Base-by-base conservation (phyloP, 495 filamentous ascomycete genomes). In the Glarea lozoyensis region DNA sequence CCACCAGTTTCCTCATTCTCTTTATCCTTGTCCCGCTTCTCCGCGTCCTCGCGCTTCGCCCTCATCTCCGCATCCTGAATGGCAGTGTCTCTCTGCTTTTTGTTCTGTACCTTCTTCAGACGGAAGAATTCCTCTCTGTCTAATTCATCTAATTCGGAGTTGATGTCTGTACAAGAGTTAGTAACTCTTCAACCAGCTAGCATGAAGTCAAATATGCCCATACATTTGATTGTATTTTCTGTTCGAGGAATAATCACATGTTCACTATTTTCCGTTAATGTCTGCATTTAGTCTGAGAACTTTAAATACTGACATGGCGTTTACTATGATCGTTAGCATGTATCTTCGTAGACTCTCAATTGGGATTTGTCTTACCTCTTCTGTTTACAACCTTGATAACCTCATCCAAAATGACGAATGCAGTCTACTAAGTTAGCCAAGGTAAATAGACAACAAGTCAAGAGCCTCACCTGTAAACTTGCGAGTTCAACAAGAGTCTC, bases 331-430 rank as follows among this genome's bases (percentile, higher is more conserved):
- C 15, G 52, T 78, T 59, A 64, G 62, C 54, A 40, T 43, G 25
- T 22, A 48, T 62, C 53, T 35, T 30, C 4, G 23, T 40, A 38
- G 23, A 25, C 23, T 37, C 16, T 9, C 33, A 4, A 37, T 22
- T n/a, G 15, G 19, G 18, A 15, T 29, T 7, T 12, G 13, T 18
- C 73, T 61, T 66, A 82, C 80, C 82, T 86, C 92, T 82, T 48
- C 92, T 79, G 62, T 97, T 99, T 23, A 99, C 92, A 19, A 96
- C 86, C 71, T 99, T 99, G 64, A 99, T 99, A 42, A 99, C 93
- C 58, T 97, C 93, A 59, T 99, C 92, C 47, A 99, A 61, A 49
- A 95, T 96, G 29, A 99, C 85, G 57, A 99, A 99, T 4, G 92
- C 93, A 52, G 92, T 99, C 79, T 88, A 55, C 4, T 9, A 24